Evolutionary conservation across 345 rosid genomes (phyloP).

Genomic region (Murraya paniculata): DNA sequence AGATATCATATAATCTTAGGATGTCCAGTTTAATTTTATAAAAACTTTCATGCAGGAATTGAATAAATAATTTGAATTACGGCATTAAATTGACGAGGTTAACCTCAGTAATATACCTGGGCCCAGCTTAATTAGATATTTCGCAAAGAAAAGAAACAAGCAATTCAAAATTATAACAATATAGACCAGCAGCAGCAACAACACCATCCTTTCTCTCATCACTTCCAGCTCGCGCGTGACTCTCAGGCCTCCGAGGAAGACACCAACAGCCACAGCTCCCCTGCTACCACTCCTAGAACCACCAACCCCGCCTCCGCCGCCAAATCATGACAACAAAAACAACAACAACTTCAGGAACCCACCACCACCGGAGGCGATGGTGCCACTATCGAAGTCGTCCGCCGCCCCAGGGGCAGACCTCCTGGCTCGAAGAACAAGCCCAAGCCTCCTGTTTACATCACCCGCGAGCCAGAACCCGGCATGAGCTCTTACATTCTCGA

Average conservation of each 20-base stretch:
- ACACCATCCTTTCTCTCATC: slow-evolving; percentile 43
- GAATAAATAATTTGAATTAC: too few relatives aligned
- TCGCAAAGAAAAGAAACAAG: too few relatives aligned
- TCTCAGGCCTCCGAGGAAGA: slow-evolving; percentile 30
- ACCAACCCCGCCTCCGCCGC: slow-evolving; percentile 15
- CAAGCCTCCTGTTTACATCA: slow-evolving; percentile 57
- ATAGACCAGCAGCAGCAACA: slow-evolving; percentile 33
- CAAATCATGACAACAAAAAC: not conserved
- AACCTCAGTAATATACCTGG: too few relatives aligned
- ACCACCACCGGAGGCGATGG: slow-evolving; percentile 40
- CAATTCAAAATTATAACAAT: too few relatives aligned
- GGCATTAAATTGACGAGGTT: too few relatives aligned
- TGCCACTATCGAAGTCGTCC: slow-evolving; percentile 65
- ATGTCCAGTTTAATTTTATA: too few relatives aligned
- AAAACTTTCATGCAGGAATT: too few relatives aligned
- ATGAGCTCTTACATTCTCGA: slow-evolving; percentile 94
- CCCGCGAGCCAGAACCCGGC: slow-evolving; percentile 62
- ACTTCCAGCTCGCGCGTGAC: slow-evolving; percentile 44
- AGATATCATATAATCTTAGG: too few relatives aligned
- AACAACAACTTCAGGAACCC: not conserved
- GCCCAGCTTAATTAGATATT: too few relatives aligned
- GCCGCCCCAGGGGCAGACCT: slow-evolving; percentile 87
- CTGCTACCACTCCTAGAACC: slow-evolving; percentile 5
- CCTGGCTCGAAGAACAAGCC: slow-evolving; percentile 93
- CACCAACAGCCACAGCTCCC: slow-evolving; percentile 18